A percentile compares a stretch with the other conserved stretches of the same genome.
Evolutionary conservation across 345 rosid genomes (phyloP).

Genomic region (Aurinia saxatilis): DNA sequence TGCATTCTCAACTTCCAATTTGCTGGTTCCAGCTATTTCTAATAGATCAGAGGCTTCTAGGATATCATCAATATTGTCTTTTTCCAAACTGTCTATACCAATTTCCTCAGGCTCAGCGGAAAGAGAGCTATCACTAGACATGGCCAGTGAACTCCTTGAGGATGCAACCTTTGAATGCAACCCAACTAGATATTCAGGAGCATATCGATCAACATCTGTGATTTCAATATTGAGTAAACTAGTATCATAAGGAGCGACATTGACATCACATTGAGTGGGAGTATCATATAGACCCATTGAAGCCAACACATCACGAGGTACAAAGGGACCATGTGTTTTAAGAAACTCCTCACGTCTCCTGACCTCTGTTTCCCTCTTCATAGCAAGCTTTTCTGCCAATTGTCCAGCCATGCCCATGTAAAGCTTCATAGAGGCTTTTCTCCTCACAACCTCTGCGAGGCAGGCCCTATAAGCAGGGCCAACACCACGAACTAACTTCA

Average conservation of each 20-base stretch:
- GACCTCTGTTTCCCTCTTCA: constrained; percentile 75
- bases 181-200: constrained; percentile 71
- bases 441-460: constrained; percentile 89
- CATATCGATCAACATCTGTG: constrained; percentile 67
- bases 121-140: constrained; percentile 59
- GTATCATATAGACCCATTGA: constrained; percentile 81
- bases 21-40: constrained; percentile 94
- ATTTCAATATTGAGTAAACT: constrained; percentile 73
- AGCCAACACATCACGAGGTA: constrained; percentile 74
- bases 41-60: constrained; percentile 59
- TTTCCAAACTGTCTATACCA: constrained; percentile 34
- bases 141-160: constrained; percentile 52
- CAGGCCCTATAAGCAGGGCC: constrained; percentile 97
- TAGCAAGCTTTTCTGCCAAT: constrained; percentile 90
- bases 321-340: constrained; percentile 50
- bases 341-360: constrained; percentile 89
- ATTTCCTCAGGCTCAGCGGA: constrained; percentile 51
- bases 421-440: constrained; percentile 90
- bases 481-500: constrained; percentile 67
- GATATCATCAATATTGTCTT: constrained; percentile 44
- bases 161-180: constrained; percentile 44
- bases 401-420: constrained; percentile 99
- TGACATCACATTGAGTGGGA: constrained; percentile 93
- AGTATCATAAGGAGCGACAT: constrained; percentile 78
- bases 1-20: constrained; percentile 94